Base-by-base conservation (phyloP, 164 flowering plant species). In the Aristolochia californica region DNA sequence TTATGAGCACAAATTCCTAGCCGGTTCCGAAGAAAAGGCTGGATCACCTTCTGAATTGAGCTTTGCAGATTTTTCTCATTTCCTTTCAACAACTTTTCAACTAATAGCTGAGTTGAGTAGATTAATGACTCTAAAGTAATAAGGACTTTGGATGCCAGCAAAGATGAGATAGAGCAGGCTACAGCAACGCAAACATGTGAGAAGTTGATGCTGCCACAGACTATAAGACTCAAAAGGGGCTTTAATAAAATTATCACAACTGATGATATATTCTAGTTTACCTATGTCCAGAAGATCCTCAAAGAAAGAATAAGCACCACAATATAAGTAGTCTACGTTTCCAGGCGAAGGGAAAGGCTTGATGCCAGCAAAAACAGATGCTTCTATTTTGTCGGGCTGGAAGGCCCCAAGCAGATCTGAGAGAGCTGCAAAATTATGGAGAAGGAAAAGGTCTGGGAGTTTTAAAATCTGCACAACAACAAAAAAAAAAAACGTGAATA, bases 81-180 rank as follows among this genome's bases (percentile, higher is more conserved):
- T 44, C 53, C 74, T 63, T 71, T 75, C 20, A 13, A 58, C 27
- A 52, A 62, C 53, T 67, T 66, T 50, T 58, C 65, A 27, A 68
- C 64, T 53, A 73, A 64, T 34, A 57, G 67, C 53, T 70, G 75
- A 54, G 70, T 64, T 16, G 85, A 83, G 44, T 47, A 64, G 45
- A 83, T 64, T 53, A 83, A 47, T 52, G 86, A 76, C 61, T 89
- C 84, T 30, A 86, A 72, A 40, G 81, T 68, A 61, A 78, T 60
- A 44, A 89, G 75, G 60, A 76, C 81, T 69, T 84, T 88, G 47
- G 80, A 80, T 56, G 88, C 88, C 57, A 80, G 70, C 48, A 54
- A 57, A 71, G 84, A 77, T 56, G 91, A 84, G 68, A 72, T 71
- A 13, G 86, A 77, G 55, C 73, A 69, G 13, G 79, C 97, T 89